Evolutionary conservation across 2,329 filamentous ascomycete species (phyloP), one percentile per base, ranked within the genome.

Genomic region (Arthroderma sp.): DNA sequence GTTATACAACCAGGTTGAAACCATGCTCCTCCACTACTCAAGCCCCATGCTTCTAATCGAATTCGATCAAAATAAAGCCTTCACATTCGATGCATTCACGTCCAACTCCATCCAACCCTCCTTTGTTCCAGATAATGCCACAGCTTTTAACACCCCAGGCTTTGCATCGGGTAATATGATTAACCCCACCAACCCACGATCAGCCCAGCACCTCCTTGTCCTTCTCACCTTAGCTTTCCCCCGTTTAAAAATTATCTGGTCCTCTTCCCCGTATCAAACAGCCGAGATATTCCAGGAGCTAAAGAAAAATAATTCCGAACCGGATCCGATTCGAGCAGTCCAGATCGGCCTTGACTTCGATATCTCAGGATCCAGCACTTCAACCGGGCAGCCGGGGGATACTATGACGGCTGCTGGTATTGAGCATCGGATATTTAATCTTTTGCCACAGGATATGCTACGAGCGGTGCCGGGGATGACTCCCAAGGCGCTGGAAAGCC

Each of bases 1-100:
- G 1, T 74, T 98, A 9, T 98, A 86, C 68, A 85, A 78, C 54
- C 91, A 98, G 68, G 83, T 83, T 36, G 89, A 96, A 64, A 80
- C 83, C 40, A 96, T 98, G 89, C 82, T 93, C 47, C 79, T 85
- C 60, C 81, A 96, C 66, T 98, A 98, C 75, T 83, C 83, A 57
- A 80, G 67, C 52, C 83, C 87, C 0, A 85, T 96, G 77, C 78
- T 98, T 5, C 77, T 98, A 38, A 96, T 98, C 57, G 91, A 98
- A 63, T 98, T 98, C 61, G 88, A 95, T 61, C 84, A 94, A 60
- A 89, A 94, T 68, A 95, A 94, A 62, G 89, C 85, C 3, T 98
- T 98, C 63, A 96, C 88, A 0, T 79, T 98, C 10, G 91, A 89
- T 61, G 83, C 83, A 0, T 67, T 67, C 50, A 56, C 61, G 3